Percentiles rank a stretch among this genome's conserved stretches.
phyloP scores from a whole-genome alignment of 305 asterid species.

The Plantago coronopus region DNA sequence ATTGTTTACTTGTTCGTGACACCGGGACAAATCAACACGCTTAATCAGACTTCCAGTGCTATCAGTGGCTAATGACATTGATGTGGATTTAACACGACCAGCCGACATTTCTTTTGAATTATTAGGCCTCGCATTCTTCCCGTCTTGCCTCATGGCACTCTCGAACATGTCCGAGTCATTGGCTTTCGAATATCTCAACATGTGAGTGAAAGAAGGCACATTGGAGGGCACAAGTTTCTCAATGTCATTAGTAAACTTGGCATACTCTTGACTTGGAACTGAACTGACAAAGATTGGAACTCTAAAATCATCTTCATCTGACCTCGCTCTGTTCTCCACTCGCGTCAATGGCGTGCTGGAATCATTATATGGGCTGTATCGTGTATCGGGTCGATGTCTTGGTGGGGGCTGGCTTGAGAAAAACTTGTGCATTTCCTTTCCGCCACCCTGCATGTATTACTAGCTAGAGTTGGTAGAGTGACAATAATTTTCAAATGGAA shows the following conservation, averaged over 20 bases:
- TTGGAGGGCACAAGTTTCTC: conserved; percentile 32
- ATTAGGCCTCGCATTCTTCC: conserved; percentile 20
- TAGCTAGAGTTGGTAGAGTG: conserved; percentile 19
- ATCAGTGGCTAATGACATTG: conserved; percentile 23
- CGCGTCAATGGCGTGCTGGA: conserved; percentile 28
- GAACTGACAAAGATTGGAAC: conserved; percentile 51
- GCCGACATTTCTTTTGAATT: conserved; percentile 20
- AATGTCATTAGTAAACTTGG: conserved; percentile 14
- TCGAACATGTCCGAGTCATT: conserved; percentile 17
- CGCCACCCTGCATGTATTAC: conserved; percentile 38
- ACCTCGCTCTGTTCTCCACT: conserved; percentile 36
- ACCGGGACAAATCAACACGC: conserved; percentile 22
- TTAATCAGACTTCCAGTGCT: conserved; percentile 16
- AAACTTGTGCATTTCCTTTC: conserved; percentile 33
- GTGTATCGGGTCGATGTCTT: conserved; percentile 34
- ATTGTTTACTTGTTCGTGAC: conserved; percentile 26
- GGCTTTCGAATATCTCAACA: conserved; percentile 20
- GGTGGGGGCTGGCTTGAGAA: conserved; percentile 38
- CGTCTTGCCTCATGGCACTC: conserved; percentile 20
- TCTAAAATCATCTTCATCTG: conserved; percentile 55
- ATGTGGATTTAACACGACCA: conserved; percentile 19
- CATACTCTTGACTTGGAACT: conserved; percentile 30
- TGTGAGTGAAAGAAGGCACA: conserved; percentile 17
- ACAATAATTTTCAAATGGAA: neutral
- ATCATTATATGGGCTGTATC: conserved; percentile 30